Percentiles rank a stretch among this genome's conserved stretches.
phyloP scores from a whole-genome alignment of 2,329 filamentous ascomycete species.

The Falciphora oryzae region DNA sequence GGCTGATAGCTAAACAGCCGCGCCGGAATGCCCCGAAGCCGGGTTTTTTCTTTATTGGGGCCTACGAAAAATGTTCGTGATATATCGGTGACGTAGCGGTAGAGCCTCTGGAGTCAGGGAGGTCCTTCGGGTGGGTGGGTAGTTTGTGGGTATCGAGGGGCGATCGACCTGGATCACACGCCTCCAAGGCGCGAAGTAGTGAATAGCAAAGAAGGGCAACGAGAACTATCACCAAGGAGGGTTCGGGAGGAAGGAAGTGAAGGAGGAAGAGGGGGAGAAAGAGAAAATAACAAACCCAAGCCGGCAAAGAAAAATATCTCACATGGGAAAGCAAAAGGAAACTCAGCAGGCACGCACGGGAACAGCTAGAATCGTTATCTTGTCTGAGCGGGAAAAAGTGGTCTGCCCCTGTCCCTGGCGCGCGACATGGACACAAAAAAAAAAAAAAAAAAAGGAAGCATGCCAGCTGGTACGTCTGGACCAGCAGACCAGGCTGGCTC shows the following conservation, averaged over 20 bases:
- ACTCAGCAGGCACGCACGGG: not conserved
- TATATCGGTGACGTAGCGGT: not conserved
- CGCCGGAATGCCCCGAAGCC: not conserved
- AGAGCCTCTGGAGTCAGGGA: not conserved
- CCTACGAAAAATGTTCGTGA: not conserved
- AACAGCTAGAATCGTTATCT: not conserved
- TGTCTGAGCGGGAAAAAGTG: not conserved
- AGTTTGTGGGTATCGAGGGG: not conserved
- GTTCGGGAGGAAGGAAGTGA: not conserved
- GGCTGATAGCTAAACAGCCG: not conserved
- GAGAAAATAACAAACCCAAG: not conserved
- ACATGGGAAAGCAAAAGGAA: not conserved
- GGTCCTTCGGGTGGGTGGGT: not conserved
- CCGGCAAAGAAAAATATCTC: not conserved
- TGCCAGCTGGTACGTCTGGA: not conserved
- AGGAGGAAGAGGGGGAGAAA: not conserved
- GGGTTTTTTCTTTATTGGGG: not conserved
- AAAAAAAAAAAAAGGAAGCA: constrained; percentile 2
- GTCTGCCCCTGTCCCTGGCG: not conserved
- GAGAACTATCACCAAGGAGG: not conserved
- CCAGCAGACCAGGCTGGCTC: too few relatives aligned
- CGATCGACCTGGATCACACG: not conserved
- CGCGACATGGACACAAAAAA: not conserved
- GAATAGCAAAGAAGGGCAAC: not conserved
- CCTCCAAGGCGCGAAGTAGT: not conserved